These are phyloP conservation scores for Podospora tetraspora DNA, from an alignment of 495 filamentous ascomycete genomes.

Conservation along the genomic window DNA sequence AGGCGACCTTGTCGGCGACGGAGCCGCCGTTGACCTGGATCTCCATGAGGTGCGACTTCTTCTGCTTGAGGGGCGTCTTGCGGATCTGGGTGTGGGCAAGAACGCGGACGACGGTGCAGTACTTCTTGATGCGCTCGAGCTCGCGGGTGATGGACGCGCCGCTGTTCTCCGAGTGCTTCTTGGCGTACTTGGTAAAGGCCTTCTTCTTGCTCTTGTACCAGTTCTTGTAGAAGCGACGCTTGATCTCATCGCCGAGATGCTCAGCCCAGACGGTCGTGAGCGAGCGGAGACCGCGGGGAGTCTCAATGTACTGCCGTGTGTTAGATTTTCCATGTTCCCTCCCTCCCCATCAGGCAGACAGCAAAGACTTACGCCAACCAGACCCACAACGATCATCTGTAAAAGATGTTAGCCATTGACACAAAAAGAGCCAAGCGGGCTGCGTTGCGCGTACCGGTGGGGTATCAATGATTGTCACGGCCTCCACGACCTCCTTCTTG, in stretches of 20 bases:
- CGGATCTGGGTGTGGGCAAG: slow-evolving; percentile 99
- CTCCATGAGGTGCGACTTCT: slow-evolving; percentile 99
- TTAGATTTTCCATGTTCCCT: slow-evolving; percentile 18
- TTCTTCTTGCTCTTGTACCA: slow-evolving; percentile 99
- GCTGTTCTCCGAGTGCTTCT: slow-evolving; percentile 93
- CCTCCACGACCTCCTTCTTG: slow-evolving; percentile 99
- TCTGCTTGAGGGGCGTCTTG: slow-evolving; percentile 99
- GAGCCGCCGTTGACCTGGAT: slow-evolving; percentile 99
- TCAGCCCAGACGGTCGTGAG: slow-evolving; percentile 99
- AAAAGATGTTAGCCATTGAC: slow-evolving; percentile 57
- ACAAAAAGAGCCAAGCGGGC: slow-evolving; percentile 53
- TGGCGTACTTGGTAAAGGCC: slow-evolving; percentile 99
- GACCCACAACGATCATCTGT: slow-evolving; percentile 97
- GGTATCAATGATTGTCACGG: slow-evolving; percentile 98
- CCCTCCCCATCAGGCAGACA: slow-evolving; percentile 26
- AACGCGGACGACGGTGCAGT: slow-evolving; percentile 99
- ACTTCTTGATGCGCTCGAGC: slow-evolving; percentile 99
- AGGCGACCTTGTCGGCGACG: slow-evolving; percentile 92
- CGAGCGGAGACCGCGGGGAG: slow-evolving; percentile 97
- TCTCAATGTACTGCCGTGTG: slow-evolving; percentile 78
- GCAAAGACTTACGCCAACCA: slow-evolving; percentile 65
- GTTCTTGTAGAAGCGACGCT: slow-evolving; percentile 99
- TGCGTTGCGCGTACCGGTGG: slow-evolving; percentile 86
- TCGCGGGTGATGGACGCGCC: slow-evolving; percentile 89
- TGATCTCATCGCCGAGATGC: slow-evolving; percentile 96